These are phyloP conservation scores for Phytophthora pinifolia DNA, from an alignment of 352 stramenopile species.

Conservation along the genomic window DNA sequence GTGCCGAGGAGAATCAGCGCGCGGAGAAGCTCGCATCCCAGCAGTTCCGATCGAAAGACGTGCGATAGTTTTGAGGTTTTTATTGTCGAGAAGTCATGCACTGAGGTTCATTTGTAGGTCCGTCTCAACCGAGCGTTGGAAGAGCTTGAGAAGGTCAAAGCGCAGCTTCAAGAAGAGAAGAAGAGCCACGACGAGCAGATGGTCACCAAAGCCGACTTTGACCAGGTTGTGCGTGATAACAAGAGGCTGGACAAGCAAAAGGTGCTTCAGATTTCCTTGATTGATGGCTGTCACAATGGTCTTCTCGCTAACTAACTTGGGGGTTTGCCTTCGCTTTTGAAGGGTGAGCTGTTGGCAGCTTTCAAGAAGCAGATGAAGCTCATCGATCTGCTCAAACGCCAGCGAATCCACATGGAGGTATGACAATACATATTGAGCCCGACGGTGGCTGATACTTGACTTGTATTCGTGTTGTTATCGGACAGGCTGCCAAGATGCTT, in stretches of 20 bases:
- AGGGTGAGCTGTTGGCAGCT: conserved; percentile 67
- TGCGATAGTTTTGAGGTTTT: conserved; percentile 8
- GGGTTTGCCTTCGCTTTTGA: not conserved
- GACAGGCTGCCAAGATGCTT: conserved; percentile 79
- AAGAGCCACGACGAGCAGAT: conserved; percentile 46
- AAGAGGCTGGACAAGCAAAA: conserved; percentile 86
- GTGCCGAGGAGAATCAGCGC: conserved; percentile 53
- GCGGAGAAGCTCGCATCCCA: conserved; percentile 65
- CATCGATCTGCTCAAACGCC: conserved; percentile 83
- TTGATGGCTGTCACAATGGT: not conserved
- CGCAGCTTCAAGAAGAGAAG: conserved; percentile 62
- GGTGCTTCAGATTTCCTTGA: conserved; percentile 20
- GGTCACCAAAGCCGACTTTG: conserved; percentile 54
- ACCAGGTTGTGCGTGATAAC: conserved; percentile 63
- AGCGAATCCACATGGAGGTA: conserved; percentile 87
- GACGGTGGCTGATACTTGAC: conserved; percentile 4
- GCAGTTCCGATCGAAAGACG: conserved; percentile 79
- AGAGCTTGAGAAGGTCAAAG: conserved; percentile 74
- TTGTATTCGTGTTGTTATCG: conserved; percentile 6
- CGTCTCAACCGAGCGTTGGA: conserved; percentile 76
- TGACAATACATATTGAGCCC: not conserved
- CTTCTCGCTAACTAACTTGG: conserved; percentile 1
- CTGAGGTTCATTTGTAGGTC: conserved; percentile 35
- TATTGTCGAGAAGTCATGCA: not conserved
- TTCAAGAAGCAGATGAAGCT: conserved; percentile 91